A percentile compares a stretch with the other conserved stretches of the same genome.
These are phyloP conservation scores for Ophiocordyceps camponoti-leonardi DNA, from an alignment of 2,329 filamentous ascomycete species.

Conservation along the genomic window DNA sequence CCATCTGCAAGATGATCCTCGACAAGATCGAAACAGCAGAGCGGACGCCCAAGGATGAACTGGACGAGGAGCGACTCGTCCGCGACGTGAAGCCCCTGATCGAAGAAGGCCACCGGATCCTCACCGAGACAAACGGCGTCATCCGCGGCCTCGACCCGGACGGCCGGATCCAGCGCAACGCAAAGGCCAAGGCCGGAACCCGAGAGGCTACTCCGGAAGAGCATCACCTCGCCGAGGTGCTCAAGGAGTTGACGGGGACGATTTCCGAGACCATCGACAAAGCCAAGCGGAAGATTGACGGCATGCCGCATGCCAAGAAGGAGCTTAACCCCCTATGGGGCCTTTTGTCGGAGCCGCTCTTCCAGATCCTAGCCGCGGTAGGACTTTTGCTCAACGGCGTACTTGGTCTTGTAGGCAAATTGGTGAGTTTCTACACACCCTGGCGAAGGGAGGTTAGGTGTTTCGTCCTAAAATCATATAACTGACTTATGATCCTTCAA, in stretches of 20 bases:
- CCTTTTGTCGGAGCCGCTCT: slow-evolving; percentile 65
- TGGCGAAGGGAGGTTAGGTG: no score
- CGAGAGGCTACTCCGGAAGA: slow-evolving; percentile 56
- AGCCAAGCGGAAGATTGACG: slow-evolving; percentile 73
- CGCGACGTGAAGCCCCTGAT: slow-evolving; percentile 75
- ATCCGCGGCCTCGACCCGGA: slow-evolving; percentile 83
- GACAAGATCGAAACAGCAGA: slow-evolving; percentile 72
- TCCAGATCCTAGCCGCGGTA: slow-evolving; percentile 84
- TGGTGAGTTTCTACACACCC: slow-evolving; percentile 27
- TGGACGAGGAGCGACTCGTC: slow-evolving; percentile 80
- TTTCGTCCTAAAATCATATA: no score
- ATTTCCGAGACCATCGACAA: slow-evolving; percentile 74
- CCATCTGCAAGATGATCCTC: slow-evolving; percentile 73
- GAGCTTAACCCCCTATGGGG: slow-evolving; percentile 82
- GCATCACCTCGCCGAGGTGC: slow-evolving; percentile 63
- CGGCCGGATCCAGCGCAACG: slow-evolving; percentile 66
- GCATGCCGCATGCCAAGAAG: slow-evolving; percentile 91
- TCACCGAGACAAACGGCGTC: slow-evolving; percentile 72
- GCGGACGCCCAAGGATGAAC: slow-evolving; percentile 65
- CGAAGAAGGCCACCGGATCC: slow-evolving; percentile 66
- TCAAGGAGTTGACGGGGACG: slow-evolving; percentile 71
- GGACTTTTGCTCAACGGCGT: slow-evolving; percentile 71
- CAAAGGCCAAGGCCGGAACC: slow-evolving; percentile 62
- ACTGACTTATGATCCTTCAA: no score
- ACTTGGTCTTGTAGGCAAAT: slow-evolving; percentile 63